Conservation (phyloP, 2,329 filamentous ascomycete species). For the Metarhizium anisopliae region DNA sequence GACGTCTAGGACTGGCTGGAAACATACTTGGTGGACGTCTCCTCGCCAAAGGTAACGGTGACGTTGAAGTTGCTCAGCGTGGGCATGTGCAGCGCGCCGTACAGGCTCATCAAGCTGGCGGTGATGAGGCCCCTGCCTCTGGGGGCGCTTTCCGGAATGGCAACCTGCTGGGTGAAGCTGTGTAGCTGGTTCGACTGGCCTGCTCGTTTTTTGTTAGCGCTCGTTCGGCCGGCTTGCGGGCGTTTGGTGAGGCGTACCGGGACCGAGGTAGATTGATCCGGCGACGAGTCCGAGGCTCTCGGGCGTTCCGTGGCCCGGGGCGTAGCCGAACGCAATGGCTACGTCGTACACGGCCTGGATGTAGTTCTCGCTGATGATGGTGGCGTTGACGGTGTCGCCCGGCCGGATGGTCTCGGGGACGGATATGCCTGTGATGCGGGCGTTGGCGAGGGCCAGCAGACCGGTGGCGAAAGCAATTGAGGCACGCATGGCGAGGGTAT, state of each 20-base stretch:
- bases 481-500: conserved; percentile 9
- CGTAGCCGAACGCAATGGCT: conserved; percentile 32
- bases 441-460: conserved; percentile 15
- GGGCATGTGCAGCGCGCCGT: conserved; percentile 14
- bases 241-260: conserved; percentile 13
- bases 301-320: conserved; percentile 14
- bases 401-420: conserved; percentile 31
- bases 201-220: not conserved
- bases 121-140: conserved; percentile 16
- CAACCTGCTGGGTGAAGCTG: conserved; percentile 17
- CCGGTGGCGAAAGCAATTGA: conserved; percentile 4
- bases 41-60: conserved; percentile 15
- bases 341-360: conserved; percentile 35
- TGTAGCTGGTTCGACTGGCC: conserved; percentile 17
- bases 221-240: not conserved
- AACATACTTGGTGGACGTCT: conserved; percentile 14
- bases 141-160: conserved; percentile 13
- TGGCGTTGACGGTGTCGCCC: conserved; percentile 26
- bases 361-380: conserved; percentile 31
- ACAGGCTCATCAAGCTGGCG: conserved; percentile 19
- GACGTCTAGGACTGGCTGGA: conserved; percentile 3
- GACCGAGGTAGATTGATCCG: conserved; percentile 27
- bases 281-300: conserved; percentile 20
- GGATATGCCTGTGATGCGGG: conserved; percentile 33
- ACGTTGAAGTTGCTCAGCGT: conserved; percentile 17